Evolutionary conservation across 495 filamentous ascomycete species (phyloP).

Genomic region (Trichodelitschia bisporula): DNA sequence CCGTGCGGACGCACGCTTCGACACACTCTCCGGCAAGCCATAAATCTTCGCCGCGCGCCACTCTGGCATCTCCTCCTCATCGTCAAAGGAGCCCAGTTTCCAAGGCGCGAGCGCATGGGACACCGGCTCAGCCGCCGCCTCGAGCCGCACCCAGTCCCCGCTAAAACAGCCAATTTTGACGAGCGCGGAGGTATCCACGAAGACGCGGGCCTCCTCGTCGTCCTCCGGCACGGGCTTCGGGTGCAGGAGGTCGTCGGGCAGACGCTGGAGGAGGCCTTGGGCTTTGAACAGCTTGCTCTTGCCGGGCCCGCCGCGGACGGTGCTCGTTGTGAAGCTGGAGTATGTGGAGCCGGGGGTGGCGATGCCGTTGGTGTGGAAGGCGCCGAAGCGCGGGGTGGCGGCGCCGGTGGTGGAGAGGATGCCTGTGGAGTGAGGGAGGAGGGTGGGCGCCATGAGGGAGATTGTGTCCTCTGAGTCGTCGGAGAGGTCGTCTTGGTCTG

Average conservation of each 20-base stretch:
- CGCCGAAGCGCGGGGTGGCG: conserved; percentile 46
- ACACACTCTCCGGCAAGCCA: conserved; percentile 44
- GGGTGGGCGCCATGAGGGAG: conserved; percentile 46
- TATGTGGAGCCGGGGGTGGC: conserved; percentile 65
- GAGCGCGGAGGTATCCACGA: conserved; percentile 63
- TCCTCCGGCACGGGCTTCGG: conserved; percentile 67
- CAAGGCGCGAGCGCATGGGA: conserved; percentile 15
- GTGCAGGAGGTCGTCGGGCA: conserved; percentile 58
- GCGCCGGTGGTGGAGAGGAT: conserved; percentile 45
- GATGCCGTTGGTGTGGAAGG: conserved; percentile 35
- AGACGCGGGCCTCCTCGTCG: conserved; percentile 66
- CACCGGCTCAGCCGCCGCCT: conserved; percentile 41
- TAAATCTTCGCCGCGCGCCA: conserved; percentile 71
- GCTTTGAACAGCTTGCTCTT: conserved; percentile 49
- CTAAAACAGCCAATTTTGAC: conserved; percentile 88
- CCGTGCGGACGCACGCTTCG: conserved; percentile 17
- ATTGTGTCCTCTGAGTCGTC: conserved; percentile 27
- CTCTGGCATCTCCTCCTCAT: conserved; percentile 24
- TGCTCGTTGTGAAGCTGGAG: conserved; percentile 58
- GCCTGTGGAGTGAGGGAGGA: conserved; percentile 39
- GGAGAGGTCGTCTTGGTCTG: conserved; percentile 10
- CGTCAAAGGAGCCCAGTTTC: conserved; percentile 27
- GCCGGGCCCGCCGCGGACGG: conserved; percentile 29
- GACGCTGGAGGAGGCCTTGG: conserved; percentile 42
- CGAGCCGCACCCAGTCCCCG: conserved; percentile 87